Evolutionary conservation across 495 filamentous ascomycete genomes (phyloP).

Genomic region (Tuber borchii): DNA sequence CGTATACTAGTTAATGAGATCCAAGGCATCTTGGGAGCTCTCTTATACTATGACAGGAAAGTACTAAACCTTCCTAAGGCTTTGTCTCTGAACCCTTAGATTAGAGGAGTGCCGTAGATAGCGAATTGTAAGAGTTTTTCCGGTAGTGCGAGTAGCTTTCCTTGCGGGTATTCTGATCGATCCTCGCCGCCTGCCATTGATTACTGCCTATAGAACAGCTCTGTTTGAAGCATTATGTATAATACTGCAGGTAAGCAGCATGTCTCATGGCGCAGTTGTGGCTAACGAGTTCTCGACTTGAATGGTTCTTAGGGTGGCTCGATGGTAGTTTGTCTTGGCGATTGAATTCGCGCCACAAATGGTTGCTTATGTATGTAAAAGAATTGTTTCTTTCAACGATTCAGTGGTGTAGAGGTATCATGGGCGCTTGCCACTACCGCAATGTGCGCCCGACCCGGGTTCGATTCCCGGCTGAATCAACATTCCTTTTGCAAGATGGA

Average conservation of each 20-base stretch:
- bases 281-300: too few relatives aligned
- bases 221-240: not conserved
- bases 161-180: not conserved
- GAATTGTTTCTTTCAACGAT: not conserved
- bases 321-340: too few relatives aligned
- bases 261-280: not conserved
- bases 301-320: too few relatives aligned
- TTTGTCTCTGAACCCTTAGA: too few relatives aligned
- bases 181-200: not conserved
- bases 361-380: not conserved
- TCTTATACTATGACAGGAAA: too few relatives aligned
- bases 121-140: not conserved
- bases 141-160: not conserved
- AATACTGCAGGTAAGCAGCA: not conserved
- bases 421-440: slow-evolving; percentile 7
- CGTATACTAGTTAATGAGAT: too few relatives aligned
- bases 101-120: too few relatives aligned
- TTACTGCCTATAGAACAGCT: not conserved
- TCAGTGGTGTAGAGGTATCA: slow-evolving; percentile 34
- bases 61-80: too few relatives aligned
- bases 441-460: slow-evolving; percentile 15
- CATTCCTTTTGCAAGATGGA: not conserved
- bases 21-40: too few relatives aligned
- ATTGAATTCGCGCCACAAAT: not conserved
- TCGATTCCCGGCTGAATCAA: slow-evolving; percentile 12